These are phyloP conservation scores for Podaxis sp. DNA, from an alignment of 768 basidiomycete genomes.

Conservation along the genomic window DNA sequence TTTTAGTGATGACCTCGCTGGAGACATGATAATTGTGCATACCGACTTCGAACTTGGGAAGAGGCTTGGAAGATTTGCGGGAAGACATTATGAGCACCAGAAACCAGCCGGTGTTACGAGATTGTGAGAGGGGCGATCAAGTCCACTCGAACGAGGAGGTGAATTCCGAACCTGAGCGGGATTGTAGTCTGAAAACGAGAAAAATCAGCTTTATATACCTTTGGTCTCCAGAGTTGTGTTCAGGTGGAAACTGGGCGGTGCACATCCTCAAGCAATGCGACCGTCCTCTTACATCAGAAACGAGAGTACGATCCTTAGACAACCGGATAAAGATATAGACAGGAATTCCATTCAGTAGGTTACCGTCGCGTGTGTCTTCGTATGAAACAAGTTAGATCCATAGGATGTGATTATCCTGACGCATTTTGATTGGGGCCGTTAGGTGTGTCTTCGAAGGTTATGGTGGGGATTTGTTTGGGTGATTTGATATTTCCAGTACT, in stretches of 20 bases:
- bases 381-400: slow-evolving; percentile 2
- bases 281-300: slow-evolving; percentile 5
- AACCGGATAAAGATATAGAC: neutral
- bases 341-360: neutral
- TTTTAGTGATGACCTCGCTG: slow-evolving; percentile 12
- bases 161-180: slow-evolving; percentile 8
- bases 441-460: neutral
- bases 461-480: too few relatives aligned
- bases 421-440: neutral
- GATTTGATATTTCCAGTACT: too few relatives aligned
- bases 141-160: slow-evolving; percentile 13
- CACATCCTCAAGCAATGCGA: neutral
- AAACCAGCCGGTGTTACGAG: slow-evolving; percentile 42
- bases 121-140: slow-evolving; percentile 18
- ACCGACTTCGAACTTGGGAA: slow-evolving; percentile 76
- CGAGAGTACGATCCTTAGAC: neutral
- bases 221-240: neutral
- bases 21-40: slow-evolving; percentile 10
- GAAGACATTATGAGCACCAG: slow-evolving; percentile 50
- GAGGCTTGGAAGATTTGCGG: slow-evolving; percentile 56
- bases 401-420: neutral
- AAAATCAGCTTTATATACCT: neutral
- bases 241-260: slow-evolving; percentile 3
- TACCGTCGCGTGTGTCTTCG: neutral
- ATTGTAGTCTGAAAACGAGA: neutral